Conservation (phyloP, 83 land plant genomes). For the Picea abies region DNA sequence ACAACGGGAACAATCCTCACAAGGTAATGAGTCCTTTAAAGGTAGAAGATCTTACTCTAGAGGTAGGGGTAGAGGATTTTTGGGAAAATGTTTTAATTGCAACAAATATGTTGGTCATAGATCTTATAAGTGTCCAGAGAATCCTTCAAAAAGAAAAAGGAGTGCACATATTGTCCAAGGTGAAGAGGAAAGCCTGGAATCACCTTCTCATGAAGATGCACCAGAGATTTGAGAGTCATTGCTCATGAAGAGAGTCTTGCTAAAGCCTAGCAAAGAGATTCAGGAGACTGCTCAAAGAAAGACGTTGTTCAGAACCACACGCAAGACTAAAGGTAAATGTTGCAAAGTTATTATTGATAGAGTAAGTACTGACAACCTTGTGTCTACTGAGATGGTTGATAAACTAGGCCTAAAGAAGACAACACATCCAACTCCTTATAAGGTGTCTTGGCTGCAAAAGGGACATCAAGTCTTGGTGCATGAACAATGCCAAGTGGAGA, state of each 20-base stretch:
- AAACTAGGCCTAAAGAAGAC: not conserved
- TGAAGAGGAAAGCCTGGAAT: not conserved
- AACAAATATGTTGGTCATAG: not conserved
- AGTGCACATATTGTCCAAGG: not conserved
- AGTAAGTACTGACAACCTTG: not conserved
- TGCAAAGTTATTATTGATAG: not conserved
- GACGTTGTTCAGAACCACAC: not conserved
- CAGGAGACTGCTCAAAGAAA: not conserved
- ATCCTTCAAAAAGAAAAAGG: not conserved
- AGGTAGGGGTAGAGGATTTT: not conserved
- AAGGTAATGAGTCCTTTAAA: not conserved
- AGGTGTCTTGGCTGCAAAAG: not conserved
- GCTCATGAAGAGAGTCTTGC: not conserved
- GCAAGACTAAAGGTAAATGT: not conserved
- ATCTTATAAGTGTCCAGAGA: not conserved
- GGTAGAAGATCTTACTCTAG: not conserved
- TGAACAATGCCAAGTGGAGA: not conserved
- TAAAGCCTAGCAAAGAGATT: not conserved
- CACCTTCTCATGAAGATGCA: not conserved
- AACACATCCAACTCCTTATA: not conserved
- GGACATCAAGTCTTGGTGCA: not conserved
- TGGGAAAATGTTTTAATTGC: not conserved
- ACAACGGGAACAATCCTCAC: not conserved
- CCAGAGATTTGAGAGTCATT: not conserved
- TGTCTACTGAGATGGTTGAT: not conserved